phyloP scores from a whole-genome alignment of 805 yeast species.

The Ogataea trehaloabstinens region DNA sequence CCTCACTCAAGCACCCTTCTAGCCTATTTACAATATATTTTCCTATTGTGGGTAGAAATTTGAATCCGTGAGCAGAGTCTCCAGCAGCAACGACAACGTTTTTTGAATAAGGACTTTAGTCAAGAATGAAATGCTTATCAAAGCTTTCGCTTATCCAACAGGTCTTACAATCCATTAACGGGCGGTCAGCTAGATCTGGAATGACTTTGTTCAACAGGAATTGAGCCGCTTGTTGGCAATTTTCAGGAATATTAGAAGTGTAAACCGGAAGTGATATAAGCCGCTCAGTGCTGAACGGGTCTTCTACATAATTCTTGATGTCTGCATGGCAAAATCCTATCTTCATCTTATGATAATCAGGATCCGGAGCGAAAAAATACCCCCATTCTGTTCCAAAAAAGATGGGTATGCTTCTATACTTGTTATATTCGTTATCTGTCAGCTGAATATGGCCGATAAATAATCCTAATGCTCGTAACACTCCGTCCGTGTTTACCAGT shows the following conservation, averaged over 20 bases:
- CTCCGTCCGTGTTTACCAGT: constrained; percentile 28
- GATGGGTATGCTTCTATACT: constrained; percentile 38
- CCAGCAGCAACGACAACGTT: constrained; percentile 41
- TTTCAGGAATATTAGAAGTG: constrained; percentile 25
- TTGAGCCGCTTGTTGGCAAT: constrained; percentile 32
- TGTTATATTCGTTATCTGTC: constrained; percentile 33
- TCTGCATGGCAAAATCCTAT: constrained; percentile 35
- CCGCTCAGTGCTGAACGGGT: constrained; percentile 25
- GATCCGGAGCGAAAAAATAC: constrained; percentile 48
- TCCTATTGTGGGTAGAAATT: constrained; percentile 45
- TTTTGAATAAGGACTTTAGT: constrained; percentile 30
- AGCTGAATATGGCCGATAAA: constrained; percentile 38
- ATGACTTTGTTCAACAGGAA: constrained; percentile 26
- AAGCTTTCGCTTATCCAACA: constrained; percentile 40
- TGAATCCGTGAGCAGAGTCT: constrained; percentile 46
- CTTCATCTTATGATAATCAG: constrained; percentile 34
- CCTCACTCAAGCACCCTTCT: constrained; percentile 26
- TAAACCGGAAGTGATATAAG: constrained; percentile 33
- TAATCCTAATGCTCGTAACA: constrained; percentile 37
- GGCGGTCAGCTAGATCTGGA: constrained; percentile 36
- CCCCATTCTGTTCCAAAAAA: constrained; percentile 43
- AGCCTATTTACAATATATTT: constrained; percentile 35
- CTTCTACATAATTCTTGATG: constrained; percentile 24
- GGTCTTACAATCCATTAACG: constrained; percentile 29
- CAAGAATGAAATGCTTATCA: constrained; percentile 38